Evolutionary conservation across 495 filamentous ascomycete genomes (phyloP).

Genomic region (Apodospora peruviana): DNA sequence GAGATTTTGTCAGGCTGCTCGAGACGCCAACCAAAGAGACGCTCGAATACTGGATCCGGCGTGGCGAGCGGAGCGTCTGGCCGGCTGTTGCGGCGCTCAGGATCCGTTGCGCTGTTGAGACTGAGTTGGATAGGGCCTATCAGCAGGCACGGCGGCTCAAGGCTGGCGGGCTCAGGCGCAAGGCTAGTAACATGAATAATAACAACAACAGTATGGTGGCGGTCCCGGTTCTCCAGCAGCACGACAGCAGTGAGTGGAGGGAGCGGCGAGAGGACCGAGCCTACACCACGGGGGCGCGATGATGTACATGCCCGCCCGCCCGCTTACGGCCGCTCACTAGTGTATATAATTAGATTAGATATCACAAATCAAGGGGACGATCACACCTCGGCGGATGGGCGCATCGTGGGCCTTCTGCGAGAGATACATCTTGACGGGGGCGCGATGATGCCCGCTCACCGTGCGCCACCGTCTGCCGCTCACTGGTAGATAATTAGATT

Average conservation of each 20-base stretch:
- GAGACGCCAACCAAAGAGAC: constrained; percentile 72
- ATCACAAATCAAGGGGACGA: too few species aligned
- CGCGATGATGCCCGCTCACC: too few species aligned
- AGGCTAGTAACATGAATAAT: constrained; percentile 26
- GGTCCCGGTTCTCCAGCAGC: not conserved
- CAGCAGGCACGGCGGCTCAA: constrained; percentile 64
- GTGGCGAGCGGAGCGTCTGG: constrained; percentile 87
- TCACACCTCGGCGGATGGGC: too few species aligned
- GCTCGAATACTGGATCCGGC: constrained; percentile 77
- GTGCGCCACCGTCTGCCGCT: too few species aligned
- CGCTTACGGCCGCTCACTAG: too few species aligned
- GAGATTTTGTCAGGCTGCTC: constrained; percentile 70
- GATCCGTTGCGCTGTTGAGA: constrained; percentile 80
- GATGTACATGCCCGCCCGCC: too few species aligned
- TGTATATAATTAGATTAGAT: too few species aligned
- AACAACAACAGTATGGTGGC: not conserved
- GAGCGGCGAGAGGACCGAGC: not conserved
- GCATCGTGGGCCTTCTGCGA: too few species aligned
- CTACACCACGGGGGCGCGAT: too few species aligned
- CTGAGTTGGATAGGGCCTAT: constrained; percentile 78
- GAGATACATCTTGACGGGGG: too few species aligned
- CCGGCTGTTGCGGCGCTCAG: constrained; percentile 80
- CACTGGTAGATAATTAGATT: too few species aligned
- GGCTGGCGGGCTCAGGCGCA: constrained; percentile 35
- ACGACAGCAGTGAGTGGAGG: not conserved